phyloP scores from a whole-genome alignment of 1,284 basidiomycete species.

The Boletus mariae region DNA sequence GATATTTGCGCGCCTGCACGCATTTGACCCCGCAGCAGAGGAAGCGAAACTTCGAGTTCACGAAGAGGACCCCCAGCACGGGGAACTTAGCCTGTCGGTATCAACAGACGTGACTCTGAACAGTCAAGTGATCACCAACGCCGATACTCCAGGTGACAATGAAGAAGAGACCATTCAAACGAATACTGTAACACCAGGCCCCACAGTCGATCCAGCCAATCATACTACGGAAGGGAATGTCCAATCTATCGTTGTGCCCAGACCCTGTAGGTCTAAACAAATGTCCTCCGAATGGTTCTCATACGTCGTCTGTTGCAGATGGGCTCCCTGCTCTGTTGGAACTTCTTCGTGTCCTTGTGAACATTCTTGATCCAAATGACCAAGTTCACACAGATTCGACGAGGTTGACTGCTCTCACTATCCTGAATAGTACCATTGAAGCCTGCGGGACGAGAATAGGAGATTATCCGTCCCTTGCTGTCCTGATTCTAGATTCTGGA shows the following conservation, averaged over 20 bases:
- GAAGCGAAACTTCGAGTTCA: conserved; percentile 55
- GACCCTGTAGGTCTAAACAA: conserved; percentile 21
- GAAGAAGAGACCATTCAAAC: conserved; percentile 1
- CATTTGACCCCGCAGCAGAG: conserved; percentile 62
- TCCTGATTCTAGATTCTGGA: conserved; percentile 80
- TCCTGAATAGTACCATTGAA: conserved; percentile 90
- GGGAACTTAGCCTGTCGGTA: conserved; percentile 62
- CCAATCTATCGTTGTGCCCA: conserved; percentile 15
- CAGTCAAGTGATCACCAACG: conserved; percentile 4
- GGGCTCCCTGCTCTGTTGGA: conserved; percentile 93
- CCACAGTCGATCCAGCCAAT: not conserved
- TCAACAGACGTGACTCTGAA: conserved; percentile 19
- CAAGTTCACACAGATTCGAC: conserved; percentile 96
- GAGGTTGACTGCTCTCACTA: conserved; percentile 82
- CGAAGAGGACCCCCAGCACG: conserved; percentile 49
- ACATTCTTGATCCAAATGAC: conserved; percentile 92
- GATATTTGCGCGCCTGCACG: conserved; percentile 74
- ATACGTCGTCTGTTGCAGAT: conserved; percentile 43
- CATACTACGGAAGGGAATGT: conserved; percentile 5
- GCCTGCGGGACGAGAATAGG: conserved; percentile 75
- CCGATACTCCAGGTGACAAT: conserved; percentile 8
- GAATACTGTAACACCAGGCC: not conserved
- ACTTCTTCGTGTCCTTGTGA: conserved; percentile 90
- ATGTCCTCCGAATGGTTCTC: conserved; percentile 3
- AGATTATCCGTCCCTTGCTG: conserved; percentile 69